Evolutionary conservation across 2,329 filamentous ascomycete genomes (phyloP), one percentile per base, ranked within the genome.

Genomic region (Xylariaceae sp.): DNA sequence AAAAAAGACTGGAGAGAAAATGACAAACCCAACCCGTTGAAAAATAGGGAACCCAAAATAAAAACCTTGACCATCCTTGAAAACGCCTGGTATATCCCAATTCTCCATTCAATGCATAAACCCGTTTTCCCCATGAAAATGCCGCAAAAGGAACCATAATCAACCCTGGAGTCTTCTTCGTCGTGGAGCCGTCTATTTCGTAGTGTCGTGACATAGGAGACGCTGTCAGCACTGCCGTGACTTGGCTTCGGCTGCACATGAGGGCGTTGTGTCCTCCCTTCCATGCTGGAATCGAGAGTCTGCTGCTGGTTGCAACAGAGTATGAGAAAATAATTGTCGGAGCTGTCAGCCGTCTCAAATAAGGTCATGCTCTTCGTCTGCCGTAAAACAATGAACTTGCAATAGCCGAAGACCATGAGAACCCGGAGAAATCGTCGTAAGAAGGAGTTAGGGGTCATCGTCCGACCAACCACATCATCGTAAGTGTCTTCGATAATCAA

Each of bases 401-500:
- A 4, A 38, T 16, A 50, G 40, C 48, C 34, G 5, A 28, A 42
- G 31, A 13, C 17, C 31, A 14, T 33, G 46, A 45, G 14, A 16
- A 19, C 22, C 14, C 4, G 13, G 33, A 41, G 18, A 53, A 19
- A 39, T 39, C 6, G 46, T 45, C n/a, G 22, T 44, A 33, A 33
- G 16, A 34, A 28, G n/a, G 45, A 18, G 19, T 19, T 12, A 47
- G 39, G 28, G 47, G 45, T 48, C 51, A 42, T 46, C 43, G 31
- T 46, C 47, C 38, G 45, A 50, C 19, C 47, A 49, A 50, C 47
- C 54, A 43, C 55, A 46, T 46, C 55, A 57, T 52, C 51, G 53
- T 61, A 44, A 48, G 42, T 50, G 62, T 63, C 64, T 64, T 63
- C 60, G 59, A 60, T 63, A 63, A 63, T 42, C 46, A 49, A 42